Percentiles rank a stretch among this genome's conserved stretches.
Conservation (phyloP, 768 basidiomycete species). For the Termitomyces sp. region DNA sequence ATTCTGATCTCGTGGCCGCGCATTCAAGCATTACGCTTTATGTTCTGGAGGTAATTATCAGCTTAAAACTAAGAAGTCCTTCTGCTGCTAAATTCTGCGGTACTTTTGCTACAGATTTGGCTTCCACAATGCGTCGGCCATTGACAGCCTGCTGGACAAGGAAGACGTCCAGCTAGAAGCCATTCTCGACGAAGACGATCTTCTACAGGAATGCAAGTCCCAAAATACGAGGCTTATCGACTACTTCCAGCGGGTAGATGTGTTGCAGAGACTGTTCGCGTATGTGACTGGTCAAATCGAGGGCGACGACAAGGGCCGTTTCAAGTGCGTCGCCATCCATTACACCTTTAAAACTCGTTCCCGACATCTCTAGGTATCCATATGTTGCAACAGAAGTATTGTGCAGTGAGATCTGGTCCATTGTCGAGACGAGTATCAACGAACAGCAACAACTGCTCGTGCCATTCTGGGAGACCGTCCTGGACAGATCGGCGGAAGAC, state of each 20-base stretch:
- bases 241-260: constrained; percentile 80
- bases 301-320: constrained; percentile 69
- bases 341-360: background rate
- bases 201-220: constrained; percentile 92
- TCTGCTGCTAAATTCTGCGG: constrained; percentile 25
- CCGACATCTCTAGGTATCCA: constrained; percentile 62
- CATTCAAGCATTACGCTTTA: constrained; percentile 22
- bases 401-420: constrained; percentile 93
- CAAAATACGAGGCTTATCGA: constrained; percentile 89
- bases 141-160: constrained; percentile 88
- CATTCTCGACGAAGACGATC: constrained; percentile 89
- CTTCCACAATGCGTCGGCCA: constrained; percentile 83
- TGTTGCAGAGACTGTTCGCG: constrained; percentile 73
- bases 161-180: constrained; percentile 88
- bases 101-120: constrained; percentile 67
- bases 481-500: constrained; percentile 77
- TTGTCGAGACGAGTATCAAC: constrained; percentile 84
- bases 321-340: constrained; percentile 62
- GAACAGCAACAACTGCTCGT: constrained; percentile 67
- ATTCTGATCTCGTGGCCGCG: constrained; percentile 13
- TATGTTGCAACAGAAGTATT: constrained; percentile 93
- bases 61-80: constrained; percentile 20
- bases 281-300: constrained; percentile 90
- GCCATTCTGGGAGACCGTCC: constrained; percentile 90
- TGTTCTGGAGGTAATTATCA: constrained; percentile 52